These are phyloP conservation scores for Ophryocystis elektroscirrha DNA, from an alignment of 169 alveolate genomes.

Conservation along the genomic window DNA sequence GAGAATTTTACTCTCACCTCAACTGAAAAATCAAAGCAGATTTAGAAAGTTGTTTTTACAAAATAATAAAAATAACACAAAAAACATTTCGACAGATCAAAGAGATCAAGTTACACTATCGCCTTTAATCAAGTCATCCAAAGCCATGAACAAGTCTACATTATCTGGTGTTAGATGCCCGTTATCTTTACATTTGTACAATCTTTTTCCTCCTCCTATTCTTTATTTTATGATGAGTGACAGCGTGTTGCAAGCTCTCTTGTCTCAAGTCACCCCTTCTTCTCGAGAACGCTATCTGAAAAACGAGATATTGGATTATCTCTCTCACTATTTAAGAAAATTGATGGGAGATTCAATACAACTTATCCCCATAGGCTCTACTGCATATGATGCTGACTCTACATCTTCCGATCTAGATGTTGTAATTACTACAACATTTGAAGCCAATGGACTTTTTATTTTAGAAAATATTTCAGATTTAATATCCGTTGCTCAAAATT, in stretches of 20 bases:
- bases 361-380: constrained; percentile 39
- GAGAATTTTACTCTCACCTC: too few species aligned
- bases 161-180: too few species aligned
- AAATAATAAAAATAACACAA: too few species aligned
- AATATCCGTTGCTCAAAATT: constrained; percentile 25
- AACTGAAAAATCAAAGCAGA: too few species aligned
- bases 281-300: constrained; percentile 8
- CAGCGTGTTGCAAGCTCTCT: constrained; percentile 10
- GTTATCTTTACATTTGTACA: too few species aligned
- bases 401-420: constrained; percentile 38
- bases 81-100: too few species aligned
- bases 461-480: constrained; percentile 15
- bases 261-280: constrained; percentile 13
- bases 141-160: too few species aligned
- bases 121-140: too few species aligned
- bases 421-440: constrained; percentile 23
- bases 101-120: too few species aligned
- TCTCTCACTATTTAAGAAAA: constrained; percentile 19
- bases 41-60: too few species aligned
- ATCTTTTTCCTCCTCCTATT: too few species aligned
- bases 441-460: background rate
- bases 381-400: constrained; percentile 46
- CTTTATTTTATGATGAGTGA: too few species aligned
- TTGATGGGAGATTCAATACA: constrained; percentile 25
- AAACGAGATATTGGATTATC: constrained; percentile 5